phyloP scores from a whole-genome alignment of 2,329 filamentous ascomycete species.

The Pseudogymnoascus sp. region DNA sequence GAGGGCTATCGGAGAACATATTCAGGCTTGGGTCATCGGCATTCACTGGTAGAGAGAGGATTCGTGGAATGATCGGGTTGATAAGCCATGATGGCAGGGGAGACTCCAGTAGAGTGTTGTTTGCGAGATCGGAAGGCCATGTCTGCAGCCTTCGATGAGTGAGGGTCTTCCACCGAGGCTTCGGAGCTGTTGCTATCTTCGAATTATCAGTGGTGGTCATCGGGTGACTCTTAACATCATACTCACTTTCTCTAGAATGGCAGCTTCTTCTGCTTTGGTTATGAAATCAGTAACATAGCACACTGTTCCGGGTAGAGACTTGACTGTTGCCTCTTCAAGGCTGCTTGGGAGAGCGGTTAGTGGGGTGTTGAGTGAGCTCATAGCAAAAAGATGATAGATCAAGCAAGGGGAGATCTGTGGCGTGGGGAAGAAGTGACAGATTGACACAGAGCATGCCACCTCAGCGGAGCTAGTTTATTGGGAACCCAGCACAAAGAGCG shows the following conservation, averaged over 20 bases:
- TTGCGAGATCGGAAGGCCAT: conserved; percentile 75
- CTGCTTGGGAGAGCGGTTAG: conserved; percentile 34
- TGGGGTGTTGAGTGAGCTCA: background rate
- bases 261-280: conserved; percentile 60
- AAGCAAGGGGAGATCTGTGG: background rate
- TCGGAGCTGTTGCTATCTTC: conserved; percentile 54
- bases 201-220: background rate
- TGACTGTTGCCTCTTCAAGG: conserved; percentile 45
- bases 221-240: background rate
- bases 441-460: conserved; percentile 11
- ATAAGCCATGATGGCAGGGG: conserved; percentile 69
- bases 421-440: background rate
- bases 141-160: conserved; percentile 86
- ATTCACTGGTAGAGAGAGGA: conserved; percentile 41
- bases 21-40: conserved; percentile 25
- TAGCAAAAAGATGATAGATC: conserved; percentile 7
- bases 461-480: conserved; percentile 6
- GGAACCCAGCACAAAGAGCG: conserved; percentile 5
- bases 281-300: conserved; percentile 89
- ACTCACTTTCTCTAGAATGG: conserved; percentile 61
- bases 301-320: conserved; percentile 51
- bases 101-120: conserved; percentile 66
- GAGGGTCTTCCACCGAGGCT: conserved; percentile 76
- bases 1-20: conserved; percentile 58
- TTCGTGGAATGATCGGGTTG: conserved; percentile 56